Evolutionary conservation across 2,329 filamentous ascomycete genomes (phyloP).

Genomic region (Fusarium staphyleae): DNA sequence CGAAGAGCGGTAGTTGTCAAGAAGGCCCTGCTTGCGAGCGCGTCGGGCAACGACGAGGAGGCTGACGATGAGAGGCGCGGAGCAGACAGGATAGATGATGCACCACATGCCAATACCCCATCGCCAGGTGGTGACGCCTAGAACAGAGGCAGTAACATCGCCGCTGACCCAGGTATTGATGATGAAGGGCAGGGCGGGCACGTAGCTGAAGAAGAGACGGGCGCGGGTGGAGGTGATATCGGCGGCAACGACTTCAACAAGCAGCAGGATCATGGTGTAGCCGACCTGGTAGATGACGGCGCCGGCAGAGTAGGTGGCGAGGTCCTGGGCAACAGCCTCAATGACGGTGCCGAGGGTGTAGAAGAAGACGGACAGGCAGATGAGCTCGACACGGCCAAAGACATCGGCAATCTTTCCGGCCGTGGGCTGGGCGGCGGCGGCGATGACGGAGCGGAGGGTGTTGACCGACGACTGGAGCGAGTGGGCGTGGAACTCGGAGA

Average conservation of each 20-base stretch:
- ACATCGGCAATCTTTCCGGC: conserved; percentile 70
- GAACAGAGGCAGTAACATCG: conserved; percentile 59
- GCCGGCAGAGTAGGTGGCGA: conserved; percentile 60
- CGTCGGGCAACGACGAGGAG: conserved; percentile 45
- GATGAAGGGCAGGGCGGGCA: conserved; percentile 66
- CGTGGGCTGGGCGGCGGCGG: conserved; percentile 64
- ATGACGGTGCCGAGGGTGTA: conserved; percentile 62
- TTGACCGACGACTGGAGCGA: conserved; percentile 66
- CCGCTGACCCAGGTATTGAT: conserved; percentile 71
- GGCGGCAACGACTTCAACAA: conserved; percentile 67
- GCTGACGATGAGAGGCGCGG: conserved; percentile 60
- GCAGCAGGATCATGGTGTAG: conserved; percentile 63
- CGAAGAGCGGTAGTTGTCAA: conserved; percentile 48
- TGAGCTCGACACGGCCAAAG: conserved; percentile 67
- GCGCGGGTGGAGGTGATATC: conserved; percentile 67
- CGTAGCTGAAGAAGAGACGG: conserved; percentile 67
- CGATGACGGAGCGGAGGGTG: conserved; percentile 64
- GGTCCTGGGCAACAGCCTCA: conserved; percentile 56
- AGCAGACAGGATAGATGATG: conserved; percentile 65
- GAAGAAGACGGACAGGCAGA: conserved; percentile 62
- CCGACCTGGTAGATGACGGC: conserved; percentile 65
- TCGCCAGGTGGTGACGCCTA: conserved; percentile 60
- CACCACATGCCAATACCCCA: conserved; percentile 72
- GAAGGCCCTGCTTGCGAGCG: conserved; percentile 32
- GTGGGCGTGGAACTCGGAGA: conserved; percentile 58